A percentile compares a stretch with the other conserved stretches of the same genome.
Conservation (phyloP, 768 basidiomycete genomes). For the Leccinum obscurum region DNA sequence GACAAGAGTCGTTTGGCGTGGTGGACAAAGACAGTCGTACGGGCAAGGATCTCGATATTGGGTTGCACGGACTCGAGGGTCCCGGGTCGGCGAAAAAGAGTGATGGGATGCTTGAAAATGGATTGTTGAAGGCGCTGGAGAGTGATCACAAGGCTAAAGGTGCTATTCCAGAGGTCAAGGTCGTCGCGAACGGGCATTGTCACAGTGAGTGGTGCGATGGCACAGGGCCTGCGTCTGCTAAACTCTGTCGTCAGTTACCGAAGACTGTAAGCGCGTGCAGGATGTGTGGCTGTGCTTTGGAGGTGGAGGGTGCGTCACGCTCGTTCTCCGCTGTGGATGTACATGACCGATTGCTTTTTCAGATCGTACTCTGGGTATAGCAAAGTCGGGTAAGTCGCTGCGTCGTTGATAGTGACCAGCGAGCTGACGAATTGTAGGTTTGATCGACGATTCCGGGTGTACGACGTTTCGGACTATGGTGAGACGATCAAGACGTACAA, state of each 20-base stretch:
- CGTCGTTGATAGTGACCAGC: neutral
- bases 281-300: slow-evolving; percentile 94
- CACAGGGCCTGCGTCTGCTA: slow-evolving; percentile 4
- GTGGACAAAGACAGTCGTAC: slow-evolving; percentile 65
- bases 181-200: slow-evolving; percentile 87
- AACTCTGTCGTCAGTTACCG: slow-evolving; percentile 57
- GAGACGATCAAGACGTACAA: slow-evolving; percentile 92
- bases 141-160: slow-evolving; percentile 56
- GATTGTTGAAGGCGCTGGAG: slow-evolving; percentile 69
- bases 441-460: slow-evolving; percentile 88
- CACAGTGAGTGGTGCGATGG: slow-evolving; percentile 54
- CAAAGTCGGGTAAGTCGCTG: slow-evolving; percentile 59
- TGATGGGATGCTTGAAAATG: slow-evolving; percentile 85
- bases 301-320: slow-evolving; percentile 66
- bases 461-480: slow-evolving; percentile 84
- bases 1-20: slow-evolving; percentile 72
- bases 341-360: neutral
- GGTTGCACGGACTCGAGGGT: slow-evolving; percentile 57
- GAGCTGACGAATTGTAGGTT: slow-evolving; percentile 48
- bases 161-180: slow-evolving; percentile 72
- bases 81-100: slow-evolving; percentile 67
- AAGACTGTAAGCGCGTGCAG: slow-evolving; percentile 81
- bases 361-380: slow-evolving; percentile 86
- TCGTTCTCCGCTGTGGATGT: neutral
- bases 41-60: slow-evolving; percentile 67